Evolutionary conservation across 2,329 filamentous ascomycete species (phyloP).

Genomic region (Cadophora malorum): DNA sequence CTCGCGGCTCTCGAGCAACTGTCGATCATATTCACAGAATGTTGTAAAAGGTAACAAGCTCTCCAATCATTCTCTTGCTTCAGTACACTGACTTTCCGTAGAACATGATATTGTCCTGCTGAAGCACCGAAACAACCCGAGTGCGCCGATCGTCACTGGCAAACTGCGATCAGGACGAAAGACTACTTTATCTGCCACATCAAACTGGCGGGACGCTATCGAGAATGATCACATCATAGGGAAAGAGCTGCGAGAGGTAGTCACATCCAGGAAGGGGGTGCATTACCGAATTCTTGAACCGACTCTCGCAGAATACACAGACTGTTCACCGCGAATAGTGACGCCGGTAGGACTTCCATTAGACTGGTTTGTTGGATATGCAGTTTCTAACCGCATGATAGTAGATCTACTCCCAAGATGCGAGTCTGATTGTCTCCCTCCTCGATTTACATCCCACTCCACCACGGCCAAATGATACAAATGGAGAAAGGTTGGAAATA

Average conservation of each 20-base stretch:
- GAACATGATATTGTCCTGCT: constrained; percentile 45
- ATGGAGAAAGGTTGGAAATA: constrained; percentile 65
- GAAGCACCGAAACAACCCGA: constrained; percentile 29
- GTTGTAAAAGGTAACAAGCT: constrained; percentile 33
- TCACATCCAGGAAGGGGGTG: constrained; percentile 32
- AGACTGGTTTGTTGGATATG: no score
- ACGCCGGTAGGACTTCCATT: constrained; percentile 65
- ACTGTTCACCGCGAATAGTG: constrained; percentile 70
- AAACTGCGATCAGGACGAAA: constrained; percentile 49
- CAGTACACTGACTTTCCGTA: constrained; percentile 23
- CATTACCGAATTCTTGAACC: constrained; percentile 60
- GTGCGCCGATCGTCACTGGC: constrained; percentile 47
- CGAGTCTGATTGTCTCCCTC: constrained; percentile 75
- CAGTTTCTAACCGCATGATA: constrained; percentile 35
- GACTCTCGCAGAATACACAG: constrained; percentile 76
- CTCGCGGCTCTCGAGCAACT: not conserved
- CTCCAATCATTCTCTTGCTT: not conserved
- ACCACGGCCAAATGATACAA: constrained; percentile 66
- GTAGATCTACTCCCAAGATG: constrained; percentile 77
- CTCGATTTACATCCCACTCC: constrained; percentile 76
- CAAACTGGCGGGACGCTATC: constrained; percentile 41
- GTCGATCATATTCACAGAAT: constrained; percentile 6
- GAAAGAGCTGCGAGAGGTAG: constrained; percentile 34
- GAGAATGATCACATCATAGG: constrained; percentile 49
- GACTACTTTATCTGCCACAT: constrained; percentile 37